A percentile compares a stretch with the other conserved stretches of the same genome.
These are phyloP conservation scores for Alternaria novae-zelandiae DNA, from an alignment of 2,329 filamentous ascomycete species.

Conservation along the genomic window DNA sequence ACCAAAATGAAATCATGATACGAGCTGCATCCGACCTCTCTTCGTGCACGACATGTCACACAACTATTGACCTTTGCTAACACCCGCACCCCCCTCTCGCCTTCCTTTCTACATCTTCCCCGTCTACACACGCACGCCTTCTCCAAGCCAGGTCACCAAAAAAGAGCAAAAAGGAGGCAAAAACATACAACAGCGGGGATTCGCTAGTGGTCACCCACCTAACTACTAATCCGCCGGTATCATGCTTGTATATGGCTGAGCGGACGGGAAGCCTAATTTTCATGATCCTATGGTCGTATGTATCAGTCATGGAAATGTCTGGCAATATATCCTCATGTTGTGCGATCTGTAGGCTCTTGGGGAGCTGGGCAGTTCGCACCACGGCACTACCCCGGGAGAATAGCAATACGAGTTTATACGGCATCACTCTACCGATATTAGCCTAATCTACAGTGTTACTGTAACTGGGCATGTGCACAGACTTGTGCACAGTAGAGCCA, in stretches of 20 bases:
- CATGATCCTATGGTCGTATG: neutral
- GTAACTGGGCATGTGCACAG: no score
- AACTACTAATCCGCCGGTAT: neutral
- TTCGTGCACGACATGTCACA: neutral
- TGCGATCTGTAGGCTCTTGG: no score
- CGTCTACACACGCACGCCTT: neutral
- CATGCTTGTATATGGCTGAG: neutral
- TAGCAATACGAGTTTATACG: neutral
- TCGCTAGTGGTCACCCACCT: neutral
- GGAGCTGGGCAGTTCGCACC: neutral
- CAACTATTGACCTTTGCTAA: neutral
- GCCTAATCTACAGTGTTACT: neutral
- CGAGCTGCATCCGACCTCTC: no score
- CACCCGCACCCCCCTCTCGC: neutral
- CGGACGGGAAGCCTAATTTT: neutral
- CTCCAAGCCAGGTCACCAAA: neutral
- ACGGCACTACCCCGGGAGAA: neutral
- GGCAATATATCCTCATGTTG: no score
- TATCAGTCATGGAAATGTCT: rapidly evolving
- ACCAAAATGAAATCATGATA: neutral
- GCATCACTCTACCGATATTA: neutral
- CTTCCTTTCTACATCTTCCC: neutral
- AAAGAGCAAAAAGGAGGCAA: neutral
- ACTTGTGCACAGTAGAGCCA: no score
- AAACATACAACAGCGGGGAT: neutral